Conservation (phyloP, 768 basidiomycete genomes). For the Boletus sp. region DNA sequence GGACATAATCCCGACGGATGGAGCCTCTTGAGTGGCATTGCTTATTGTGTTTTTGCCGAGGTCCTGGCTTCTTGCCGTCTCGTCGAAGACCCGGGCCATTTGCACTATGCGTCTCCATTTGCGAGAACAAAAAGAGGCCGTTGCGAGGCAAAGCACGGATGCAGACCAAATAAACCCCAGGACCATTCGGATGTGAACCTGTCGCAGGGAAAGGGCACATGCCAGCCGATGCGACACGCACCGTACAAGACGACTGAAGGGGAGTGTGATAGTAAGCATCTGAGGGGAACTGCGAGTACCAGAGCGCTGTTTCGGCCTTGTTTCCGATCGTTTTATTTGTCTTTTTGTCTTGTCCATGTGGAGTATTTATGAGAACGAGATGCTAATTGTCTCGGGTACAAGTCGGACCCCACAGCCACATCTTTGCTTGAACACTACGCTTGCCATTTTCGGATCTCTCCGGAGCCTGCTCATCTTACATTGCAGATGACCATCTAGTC, state of each 20-base stretch:
- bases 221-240: background rate
- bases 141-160: background rate
- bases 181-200: background rate
- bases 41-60: slow-evolving; percentile 18
- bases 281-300: background rate
- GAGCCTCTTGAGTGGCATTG: background rate
- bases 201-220: background rate
- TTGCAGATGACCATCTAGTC: background rate
- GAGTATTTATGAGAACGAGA: background rate
- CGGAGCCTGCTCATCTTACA: no score
- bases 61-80: background rate
- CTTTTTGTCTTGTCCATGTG: slow-evolving; percentile 15
- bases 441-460: slow-evolving; percentile 19
- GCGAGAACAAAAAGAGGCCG: slow-evolving; percentile 20
- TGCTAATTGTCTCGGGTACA: slow-evolving; percentile 22
- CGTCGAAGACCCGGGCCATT: background rate
- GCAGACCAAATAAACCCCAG: background rate
- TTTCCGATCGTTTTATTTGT: slow-evolving; percentile 11
- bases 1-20: slow-evolving; percentile 2
- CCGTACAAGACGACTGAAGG: background rate
- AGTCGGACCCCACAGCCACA: slow-evolving; percentile 20
- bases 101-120: slow-evolving; percentile 5
- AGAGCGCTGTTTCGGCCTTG: background rate
- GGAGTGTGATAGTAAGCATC: background rate
- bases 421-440: slow-evolving; percentile 15